Percentiles rank a stretch among this genome's conserved stretches.
These are phyloP conservation scores for Candida gorgasii DNA, from an alignment of 805 yeast species.

Conservation along the genomic window DNA sequence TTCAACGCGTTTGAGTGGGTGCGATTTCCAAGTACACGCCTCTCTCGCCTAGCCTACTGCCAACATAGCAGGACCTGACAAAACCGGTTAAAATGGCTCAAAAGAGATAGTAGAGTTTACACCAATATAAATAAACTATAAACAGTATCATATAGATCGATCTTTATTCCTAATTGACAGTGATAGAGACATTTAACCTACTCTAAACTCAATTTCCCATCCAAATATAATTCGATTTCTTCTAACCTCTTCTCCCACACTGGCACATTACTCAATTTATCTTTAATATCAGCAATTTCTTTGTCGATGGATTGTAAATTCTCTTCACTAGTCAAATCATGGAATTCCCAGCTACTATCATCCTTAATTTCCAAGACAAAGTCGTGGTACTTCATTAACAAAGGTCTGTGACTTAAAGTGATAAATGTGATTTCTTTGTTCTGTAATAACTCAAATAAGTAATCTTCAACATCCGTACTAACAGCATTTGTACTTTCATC, in stretches of 20 bases:
- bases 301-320: constrained; percentile 68
- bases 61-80: too few species aligned
- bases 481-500: constrained; percentile 97
- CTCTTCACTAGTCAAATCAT: constrained; percentile 64
- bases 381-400: constrained; percentile 82
- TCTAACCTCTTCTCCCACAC: constrained; percentile 59
- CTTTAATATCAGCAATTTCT: constrained; percentile 68
- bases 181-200: neutral
- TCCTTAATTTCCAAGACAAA: constrained; percentile 67
- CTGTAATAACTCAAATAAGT: constrained; percentile 73
- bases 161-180: neutral
- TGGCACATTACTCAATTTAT: constrained; percentile 58
- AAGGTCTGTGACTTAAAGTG: constrained; percentile 81
- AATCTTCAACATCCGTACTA: constrained; percentile 85
- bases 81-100: too few species aligned
- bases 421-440: constrained; percentile 71
- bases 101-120: too few species aligned
- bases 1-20: constrained; percentile 3
- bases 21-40: too few species aligned
- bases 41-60: too few species aligned
- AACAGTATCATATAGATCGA: neutral
- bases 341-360: constrained; percentile 52
- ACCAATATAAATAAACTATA: constrained; percentile 3
- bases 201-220: constrained; percentile 31
- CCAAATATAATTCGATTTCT: constrained; percentile 55